Evolutionary conservation across 1,139 yeast genomes (phyloP).

Genomic region (Pneumocystis carinii): DNA sequence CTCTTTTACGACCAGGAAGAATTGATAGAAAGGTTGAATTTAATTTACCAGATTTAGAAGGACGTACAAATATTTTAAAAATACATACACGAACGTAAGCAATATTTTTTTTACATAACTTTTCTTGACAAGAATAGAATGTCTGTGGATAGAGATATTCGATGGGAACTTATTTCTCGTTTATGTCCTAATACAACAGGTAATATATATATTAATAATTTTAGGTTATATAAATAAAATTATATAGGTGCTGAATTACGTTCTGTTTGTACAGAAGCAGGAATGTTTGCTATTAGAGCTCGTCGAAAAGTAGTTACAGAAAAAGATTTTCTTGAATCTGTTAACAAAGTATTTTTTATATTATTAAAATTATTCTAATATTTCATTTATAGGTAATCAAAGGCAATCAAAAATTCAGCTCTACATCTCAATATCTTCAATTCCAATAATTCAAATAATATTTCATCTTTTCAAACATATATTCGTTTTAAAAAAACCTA

Average conservation of each 20-base stretch:
- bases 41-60: constrained; percentile 89
- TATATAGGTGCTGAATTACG: constrained; percentile 77
- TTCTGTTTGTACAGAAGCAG: constrained; percentile 94
- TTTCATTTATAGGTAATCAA: constrained; percentile 34
- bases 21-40: constrained; percentile 96
- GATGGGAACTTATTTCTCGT: constrained; percentile 96
- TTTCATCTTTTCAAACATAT: neutral
- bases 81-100: constrained; percentile 59
- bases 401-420: constrained; percentile 94
- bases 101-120: constrained; percentile 16
- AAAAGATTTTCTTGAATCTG: constrained; percentile 92
- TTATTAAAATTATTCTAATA: neutral
- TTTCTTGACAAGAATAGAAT: constrained; percentile 32
- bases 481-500: neutral
- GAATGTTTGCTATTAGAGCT: constrained; percentile 97
- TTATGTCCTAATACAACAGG: constrained; percentile 86
- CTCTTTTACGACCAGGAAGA: constrained; percentile 93
- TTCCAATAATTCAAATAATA: constrained; percentile 91
- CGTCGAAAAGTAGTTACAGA: constrained; percentile 96
- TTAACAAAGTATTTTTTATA: constrained; percentile 54
- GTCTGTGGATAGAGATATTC: constrained; percentile 92
- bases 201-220: neutral
- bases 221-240: neutral
- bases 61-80: constrained; percentile 91
- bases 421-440: constrained; percentile 32